These are phyloP conservation scores for Glutinoglossum americanum DNA, from an alignment of 495 filamentous ascomycete genomes.

Conservation along the genomic window DNA sequence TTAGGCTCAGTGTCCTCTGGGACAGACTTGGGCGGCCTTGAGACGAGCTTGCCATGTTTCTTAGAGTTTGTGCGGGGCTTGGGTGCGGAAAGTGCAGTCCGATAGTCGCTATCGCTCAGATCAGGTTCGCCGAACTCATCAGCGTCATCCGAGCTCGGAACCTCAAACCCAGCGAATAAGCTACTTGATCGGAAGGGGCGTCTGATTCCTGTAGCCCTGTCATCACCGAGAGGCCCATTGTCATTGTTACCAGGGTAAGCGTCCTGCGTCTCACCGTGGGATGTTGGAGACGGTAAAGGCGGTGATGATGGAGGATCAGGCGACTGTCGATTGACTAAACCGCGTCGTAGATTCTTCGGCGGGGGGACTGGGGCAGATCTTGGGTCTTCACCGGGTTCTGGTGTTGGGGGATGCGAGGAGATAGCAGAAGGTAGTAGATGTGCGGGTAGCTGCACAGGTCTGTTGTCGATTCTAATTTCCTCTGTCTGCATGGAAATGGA, in stretches of 20 bases:
- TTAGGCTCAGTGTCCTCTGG: slow-evolving; percentile 1
- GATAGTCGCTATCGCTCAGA: slow-evolving; percentile 40
- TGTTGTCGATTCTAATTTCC: slow-evolving; percentile 56
- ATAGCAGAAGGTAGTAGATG: slow-evolving; percentile 59
- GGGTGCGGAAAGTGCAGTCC: slow-evolving; percentile 41
- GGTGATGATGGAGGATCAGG: slow-evolving; percentile 25
- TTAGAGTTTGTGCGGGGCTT: slow-evolving; percentile 9
- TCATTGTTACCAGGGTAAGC: slow-evolving; percentile 68
- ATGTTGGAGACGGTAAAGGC: slow-evolving; percentile 23
- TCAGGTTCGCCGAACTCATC: slow-evolving; percentile 36
- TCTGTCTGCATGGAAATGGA: slow-evolving; percentile 66
- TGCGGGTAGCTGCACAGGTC: slow-evolving; percentile 48
- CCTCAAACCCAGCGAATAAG: slow-evolving; percentile 68
- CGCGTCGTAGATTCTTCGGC: not conserved
- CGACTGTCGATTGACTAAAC: not conserved
- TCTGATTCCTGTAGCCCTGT: slow-evolving; percentile 33
- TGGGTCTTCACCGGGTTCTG: not conserved
- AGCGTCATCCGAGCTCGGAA: slow-evolving; percentile 33
- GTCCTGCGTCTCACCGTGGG: slow-evolving; percentile 28
- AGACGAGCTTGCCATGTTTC: slow-evolving; percentile 10
- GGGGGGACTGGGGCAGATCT: not conserved
- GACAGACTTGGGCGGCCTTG: not conserved
- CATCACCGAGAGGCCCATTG: slow-evolving; percentile 46
- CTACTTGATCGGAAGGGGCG: slow-evolving; percentile 57
- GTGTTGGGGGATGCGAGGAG: slow-evolving; percentile 28